Conservation (phyloP, 805 yeast genomes). For the Wickerhamiella azymoides region DNA sequence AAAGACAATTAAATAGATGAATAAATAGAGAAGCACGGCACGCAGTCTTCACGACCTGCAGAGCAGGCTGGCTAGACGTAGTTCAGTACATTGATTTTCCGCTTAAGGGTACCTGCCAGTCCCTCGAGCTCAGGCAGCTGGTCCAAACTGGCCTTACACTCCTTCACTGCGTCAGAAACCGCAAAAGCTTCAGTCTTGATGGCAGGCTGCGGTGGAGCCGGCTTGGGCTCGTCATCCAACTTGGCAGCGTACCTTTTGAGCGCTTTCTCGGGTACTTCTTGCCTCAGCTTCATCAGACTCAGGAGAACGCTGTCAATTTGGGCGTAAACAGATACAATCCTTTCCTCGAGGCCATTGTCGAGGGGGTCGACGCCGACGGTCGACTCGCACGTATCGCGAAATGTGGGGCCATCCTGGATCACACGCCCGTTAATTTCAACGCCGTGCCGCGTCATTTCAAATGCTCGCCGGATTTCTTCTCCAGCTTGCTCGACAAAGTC, state of each 20-base stretch:
- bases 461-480: slow-evolving; percentile 31
- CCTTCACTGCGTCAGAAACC: no score
- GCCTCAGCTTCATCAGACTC: slow-evolving; percentile 1
- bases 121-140: no score
- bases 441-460: slow-evolving; percentile 44
- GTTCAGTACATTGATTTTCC: no score
- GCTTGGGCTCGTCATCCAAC: no score
- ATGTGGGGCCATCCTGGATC: slow-evolving; percentile 10
- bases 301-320: not conserved
- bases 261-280: not conserved
- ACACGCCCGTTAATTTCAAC: slow-evolving; percentile 46
- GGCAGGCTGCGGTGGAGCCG: no score
- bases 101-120: no score
- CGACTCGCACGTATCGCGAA: slow-evolving; percentile 16
- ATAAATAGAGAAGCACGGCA: no score
- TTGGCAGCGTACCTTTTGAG: not conserved
- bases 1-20: no score
- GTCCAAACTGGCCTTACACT: no score
- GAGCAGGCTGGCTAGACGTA: no score
- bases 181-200: no score
- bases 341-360: slow-evolving; percentile 10
- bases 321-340: not conserved
- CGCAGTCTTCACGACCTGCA: no score
- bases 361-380: slow-evolving; percentile 16
- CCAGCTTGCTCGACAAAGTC: slow-evolving; percentile 30